These are phyloP conservation scores for Hypoxylon rubiginosum DNA, from an alignment of 2,329 filamentous ascomycete species.

Conservation along the genomic window DNA sequence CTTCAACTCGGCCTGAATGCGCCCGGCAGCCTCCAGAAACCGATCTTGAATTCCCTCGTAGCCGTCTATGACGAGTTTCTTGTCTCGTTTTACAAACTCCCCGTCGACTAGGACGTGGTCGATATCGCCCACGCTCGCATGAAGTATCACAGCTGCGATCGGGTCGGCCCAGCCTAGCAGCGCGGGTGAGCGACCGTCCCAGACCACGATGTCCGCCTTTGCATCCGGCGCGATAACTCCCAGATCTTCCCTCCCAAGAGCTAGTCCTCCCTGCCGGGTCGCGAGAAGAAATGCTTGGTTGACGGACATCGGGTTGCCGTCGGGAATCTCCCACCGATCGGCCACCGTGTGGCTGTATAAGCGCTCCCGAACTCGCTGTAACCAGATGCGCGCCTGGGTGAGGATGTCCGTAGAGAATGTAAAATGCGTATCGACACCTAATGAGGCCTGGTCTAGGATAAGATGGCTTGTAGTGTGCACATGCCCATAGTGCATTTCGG, in stretches of 20 bases:
- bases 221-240: constrained; percentile 62
- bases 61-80: constrained; percentile 44
- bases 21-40: constrained; percentile 52
- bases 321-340: constrained; percentile 56
- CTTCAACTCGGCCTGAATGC: constrained; percentile 48
- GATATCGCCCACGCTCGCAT: constrained; percentile 65
- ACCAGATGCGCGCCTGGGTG: constrained; percentile 66
- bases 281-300: constrained; percentile 66
- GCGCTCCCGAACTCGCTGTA: constrained; percentile 57
- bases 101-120: constrained; percentile 63
- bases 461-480: constrained; percentile 56
- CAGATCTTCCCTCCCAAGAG: constrained; percentile 62
- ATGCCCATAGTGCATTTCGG: constrained; percentile 68
- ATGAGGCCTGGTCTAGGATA: constrained; percentile 62
- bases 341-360: constrained; percentile 54
- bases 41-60: constrained; percentile 46
- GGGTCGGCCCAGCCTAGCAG: constrained; percentile 67
- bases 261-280: constrained; percentile 61
- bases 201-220: constrained; percentile 66
- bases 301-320: constrained; percentile 62
- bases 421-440: constrained; percentile 67
- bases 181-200: constrained; percentile 60
- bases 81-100: constrained; percentile 60
- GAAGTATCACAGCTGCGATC: constrained; percentile 66
- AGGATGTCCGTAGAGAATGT: constrained; percentile 63